Base-by-base conservation (phyloP, 2,329 filamentous ascomycete genomes). In the Diatrype stigma region DNA sequence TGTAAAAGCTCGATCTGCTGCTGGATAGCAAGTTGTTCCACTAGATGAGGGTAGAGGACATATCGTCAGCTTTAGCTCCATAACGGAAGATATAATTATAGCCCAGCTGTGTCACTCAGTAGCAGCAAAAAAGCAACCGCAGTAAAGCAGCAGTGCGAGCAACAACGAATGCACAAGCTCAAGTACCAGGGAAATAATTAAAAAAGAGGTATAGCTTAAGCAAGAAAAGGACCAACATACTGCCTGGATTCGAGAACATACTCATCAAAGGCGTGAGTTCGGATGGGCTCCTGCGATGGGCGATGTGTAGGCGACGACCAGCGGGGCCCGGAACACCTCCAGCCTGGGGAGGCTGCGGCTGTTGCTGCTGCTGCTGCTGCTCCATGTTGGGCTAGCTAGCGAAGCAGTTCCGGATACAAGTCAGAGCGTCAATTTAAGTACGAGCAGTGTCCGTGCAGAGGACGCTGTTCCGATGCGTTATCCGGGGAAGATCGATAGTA, bases 191-290 rank as follows among this genome's bases (percentile, higher is more conserved):
- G 23, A 45, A 44, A 45, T 38, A 49, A 45, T 48, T 16, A 48
- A 28, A n/a, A 23, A 22, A n/a, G 22, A 42, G 17, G 35, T 26
- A 34, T 49, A 49, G 47, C 26, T 23, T 52, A 49, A 46, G 19
- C 42, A 47, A 40, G 38, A 42, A 45, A 37, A 45, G 50, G 38
- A 49, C 34, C 17, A 14, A 56, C 37, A 42, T 77, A 86, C 83
- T 85, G 71, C 77, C 78, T 60, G 80, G 79, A 58, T 80, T 82
- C 59, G 78, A 72, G 72, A 82, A 90, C 90, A 84, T 90, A 90
- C 91, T 96, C 89, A 97, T 95, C 73, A 97, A 78, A 59, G 93
- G 94, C 53, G 93, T 97, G 73, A 97, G 80, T 80, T 97, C 94
- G 62, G 94, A 97, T 59, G 93, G 94, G 76, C 91, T 96, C 73